These are phyloP conservation scores for Sclerotinia minor DNA, from an alignment of 2,329 filamentous ascomycete genomes.

Conservation along the genomic window DNA sequence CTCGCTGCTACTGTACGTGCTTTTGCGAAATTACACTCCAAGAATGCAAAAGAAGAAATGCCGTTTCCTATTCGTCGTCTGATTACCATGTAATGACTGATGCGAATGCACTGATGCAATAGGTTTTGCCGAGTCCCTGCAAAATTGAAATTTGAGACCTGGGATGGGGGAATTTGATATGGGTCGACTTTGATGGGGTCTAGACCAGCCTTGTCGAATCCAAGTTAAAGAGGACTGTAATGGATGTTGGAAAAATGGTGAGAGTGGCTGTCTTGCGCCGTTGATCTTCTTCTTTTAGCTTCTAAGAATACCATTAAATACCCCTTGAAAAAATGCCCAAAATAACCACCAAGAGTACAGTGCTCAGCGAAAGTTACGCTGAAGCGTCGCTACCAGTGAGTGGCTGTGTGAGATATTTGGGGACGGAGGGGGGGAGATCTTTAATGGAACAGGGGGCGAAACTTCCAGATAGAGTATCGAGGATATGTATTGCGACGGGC, in stretches of 20 bases:
- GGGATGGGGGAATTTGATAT: constrained; percentile 6
- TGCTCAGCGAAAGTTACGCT: constrained; percentile 12
- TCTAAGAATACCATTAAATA: constrained; percentile 3
- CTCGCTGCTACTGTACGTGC: constrained; percentile 9
- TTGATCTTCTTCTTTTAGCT: not conserved
- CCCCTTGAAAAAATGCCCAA: not conserved
- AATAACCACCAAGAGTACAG: not conserved
- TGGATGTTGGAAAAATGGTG: not conserved
- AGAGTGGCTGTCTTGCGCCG: constrained; percentile 8
- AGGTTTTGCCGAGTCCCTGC: constrained; percentile 6
- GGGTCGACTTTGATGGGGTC: constrained; percentile 9
- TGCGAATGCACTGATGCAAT: constrained; percentile 16
- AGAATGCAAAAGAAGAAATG: constrained; percentile 1
- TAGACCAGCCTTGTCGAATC: constrained; percentile 3
- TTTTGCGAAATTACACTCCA: constrained; percentile 12
- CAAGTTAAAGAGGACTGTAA: not conserved
- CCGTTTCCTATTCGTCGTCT: not conserved
- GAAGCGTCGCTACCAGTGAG: constrained; percentile 8
- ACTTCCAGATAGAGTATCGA: constrained; percentile 22
- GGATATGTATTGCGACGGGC: constrained; percentile 20
- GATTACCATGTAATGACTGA: not conserved
- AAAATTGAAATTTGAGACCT: constrained; percentile 9
- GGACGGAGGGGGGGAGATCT: not conserved
- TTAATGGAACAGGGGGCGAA: constrained; percentile 14
- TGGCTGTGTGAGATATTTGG: constrained; percentile 1